These are phyloP conservation scores for Delphinella strobiligena DNA, from an alignment of 2,329 filamentous ascomycete genomes.

Conservation along the genomic window DNA sequence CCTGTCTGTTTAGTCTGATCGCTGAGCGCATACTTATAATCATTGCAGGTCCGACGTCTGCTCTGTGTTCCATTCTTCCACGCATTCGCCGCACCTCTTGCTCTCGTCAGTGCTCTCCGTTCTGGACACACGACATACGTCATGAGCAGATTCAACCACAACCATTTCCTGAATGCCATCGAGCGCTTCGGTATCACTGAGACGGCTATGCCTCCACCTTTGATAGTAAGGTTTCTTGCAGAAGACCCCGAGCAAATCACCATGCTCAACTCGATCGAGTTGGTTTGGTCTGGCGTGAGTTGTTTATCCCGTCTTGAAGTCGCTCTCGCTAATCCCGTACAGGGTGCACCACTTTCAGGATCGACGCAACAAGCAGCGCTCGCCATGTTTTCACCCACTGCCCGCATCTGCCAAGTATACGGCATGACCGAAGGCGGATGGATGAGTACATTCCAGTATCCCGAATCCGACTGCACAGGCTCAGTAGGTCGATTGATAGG, in stretches of 20 bases:
- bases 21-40: too few relatives aligned
- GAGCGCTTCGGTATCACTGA: conserved; percentile 35
- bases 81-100: conserved; percentile 35
- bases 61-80: conserved; percentile 43
- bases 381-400: conserved; percentile 27
- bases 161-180: conserved; percentile 28
- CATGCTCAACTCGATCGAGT: conserved; percentile 29
- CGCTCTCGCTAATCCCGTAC: background rate
- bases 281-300: conserved; percentile 30
- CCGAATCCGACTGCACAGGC: conserved; percentile 28
- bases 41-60: conserved; percentile 27
- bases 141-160: conserved; percentile 32
- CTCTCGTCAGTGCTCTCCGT: conserved; percentile 34
- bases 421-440: conserved; percentile 42
- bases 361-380: conserved; percentile 29
- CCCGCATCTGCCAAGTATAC: conserved; percentile 37
- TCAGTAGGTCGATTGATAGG: conserved; percentile 36
- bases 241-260: conserved; percentile 25
- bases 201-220: conserved; percentile 35
- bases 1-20: too few relatives aligned
- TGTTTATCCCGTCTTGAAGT: background rate
- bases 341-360: conserved; percentile 35
- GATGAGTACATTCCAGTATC: conserved; percentile 30
- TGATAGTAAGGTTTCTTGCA: conserved; percentile 21
- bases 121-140: conserved; percentile 36